Percentiles rank a stretch among this genome's conserved stretches.
Conservation (phyloP, 805 yeast genomes). For the Danielozyma ontarioensis region DNA sequence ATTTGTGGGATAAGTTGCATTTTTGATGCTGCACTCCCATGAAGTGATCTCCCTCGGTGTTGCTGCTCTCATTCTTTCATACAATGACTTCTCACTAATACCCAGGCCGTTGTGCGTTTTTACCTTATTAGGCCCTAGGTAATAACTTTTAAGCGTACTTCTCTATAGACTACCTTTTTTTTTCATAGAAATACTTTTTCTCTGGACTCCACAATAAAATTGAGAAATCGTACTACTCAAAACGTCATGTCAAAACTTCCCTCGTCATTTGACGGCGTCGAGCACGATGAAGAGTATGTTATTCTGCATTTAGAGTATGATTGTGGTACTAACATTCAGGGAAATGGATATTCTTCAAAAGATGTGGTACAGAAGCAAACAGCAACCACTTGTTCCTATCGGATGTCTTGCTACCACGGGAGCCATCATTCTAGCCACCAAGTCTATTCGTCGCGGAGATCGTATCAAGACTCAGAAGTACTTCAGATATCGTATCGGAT, state of each 20-base stretch:
- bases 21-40: too few relatives aligned
- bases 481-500: constrained; percentile 85
- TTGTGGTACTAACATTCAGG: constrained; percentile 16
- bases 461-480: constrained; percentile 73
- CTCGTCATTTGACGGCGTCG: constrained; percentile 42
- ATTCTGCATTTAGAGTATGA: neutral
- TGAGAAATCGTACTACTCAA: too few relatives aligned
- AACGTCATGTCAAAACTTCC: constrained; percentile 31
- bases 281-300: constrained; percentile 45
- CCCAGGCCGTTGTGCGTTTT: too few relatives aligned
- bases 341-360: constrained; percentile 48
- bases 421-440: constrained; percentile 76
- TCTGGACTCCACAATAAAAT: too few relatives aligned
- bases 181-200: too few relatives aligned
- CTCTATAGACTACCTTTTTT: too few relatives aligned
- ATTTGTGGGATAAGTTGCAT: too few relatives aligned
- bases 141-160: too few relatives aligned
- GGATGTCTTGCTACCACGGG: constrained; percentile 76
- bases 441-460: constrained; percentile 68
- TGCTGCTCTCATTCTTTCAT: too few relatives aligned
- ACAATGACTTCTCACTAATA: too few relatives aligned
- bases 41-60: too few relatives aligned
- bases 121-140: too few relatives aligned
- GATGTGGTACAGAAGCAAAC: constrained; percentile 58
- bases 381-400: constrained; percentile 86